Evolutionary conservation across 371 early-diverging fungal genomes (phyloP).

Genomic region (Capillidium rhysosporum): DNA sequence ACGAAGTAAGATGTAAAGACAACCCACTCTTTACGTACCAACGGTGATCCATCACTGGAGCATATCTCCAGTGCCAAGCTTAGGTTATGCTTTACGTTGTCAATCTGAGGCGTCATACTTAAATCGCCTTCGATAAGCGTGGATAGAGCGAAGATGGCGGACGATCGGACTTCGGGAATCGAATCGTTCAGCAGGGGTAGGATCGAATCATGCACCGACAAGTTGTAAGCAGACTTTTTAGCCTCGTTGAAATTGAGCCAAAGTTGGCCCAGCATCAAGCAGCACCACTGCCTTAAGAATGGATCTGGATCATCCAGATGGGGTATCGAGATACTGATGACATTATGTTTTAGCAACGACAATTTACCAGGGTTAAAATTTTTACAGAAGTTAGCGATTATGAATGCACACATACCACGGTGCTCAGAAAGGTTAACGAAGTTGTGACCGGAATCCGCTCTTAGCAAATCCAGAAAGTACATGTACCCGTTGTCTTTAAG

Average conservation of each 20-base stretch:
- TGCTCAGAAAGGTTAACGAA: conserved; percentile 61
- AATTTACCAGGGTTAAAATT: conserved; percentile 61
- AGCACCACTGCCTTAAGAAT: conserved; percentile 78
- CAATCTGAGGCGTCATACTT: conserved; percentile 42
- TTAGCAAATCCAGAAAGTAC: conserved; percentile 81
- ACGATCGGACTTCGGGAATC: conserved; percentile 70
- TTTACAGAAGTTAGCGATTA: conserved; percentile 74
- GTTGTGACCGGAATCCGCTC: conserved; percentile 29
- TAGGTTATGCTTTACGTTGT: conserved; percentile 45
- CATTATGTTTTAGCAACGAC: conserved; percentile 52
- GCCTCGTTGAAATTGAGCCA: conserved; percentile 65
- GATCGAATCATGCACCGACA: conserved; percentile 47
- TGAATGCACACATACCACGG: conserved; percentile 78
- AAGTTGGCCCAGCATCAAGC: conserved; percentile 66
- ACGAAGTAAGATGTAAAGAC: conserved; percentile 46
- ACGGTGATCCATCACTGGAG: conserved; percentile 56
- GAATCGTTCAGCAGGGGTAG: conserved; percentile 36
- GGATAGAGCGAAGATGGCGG: conserved; percentile 58
- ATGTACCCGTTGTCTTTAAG: conserved; percentile 79
- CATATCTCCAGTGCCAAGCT: conserved; percentile 34
- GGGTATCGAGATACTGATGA: conserved; percentile 39
- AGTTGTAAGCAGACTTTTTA: conserved; percentile 41
- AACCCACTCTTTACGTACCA: conserved; percentile 65
- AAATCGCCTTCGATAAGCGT: conserved; percentile 48
- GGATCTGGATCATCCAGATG: conserved; percentile 59